Percentiles rank a stretch among this genome's conserved stretches.
phyloP scores from a whole-genome alignment of 768 basidiomycete genomes.

The Crepidotus variabilis region DNA sequence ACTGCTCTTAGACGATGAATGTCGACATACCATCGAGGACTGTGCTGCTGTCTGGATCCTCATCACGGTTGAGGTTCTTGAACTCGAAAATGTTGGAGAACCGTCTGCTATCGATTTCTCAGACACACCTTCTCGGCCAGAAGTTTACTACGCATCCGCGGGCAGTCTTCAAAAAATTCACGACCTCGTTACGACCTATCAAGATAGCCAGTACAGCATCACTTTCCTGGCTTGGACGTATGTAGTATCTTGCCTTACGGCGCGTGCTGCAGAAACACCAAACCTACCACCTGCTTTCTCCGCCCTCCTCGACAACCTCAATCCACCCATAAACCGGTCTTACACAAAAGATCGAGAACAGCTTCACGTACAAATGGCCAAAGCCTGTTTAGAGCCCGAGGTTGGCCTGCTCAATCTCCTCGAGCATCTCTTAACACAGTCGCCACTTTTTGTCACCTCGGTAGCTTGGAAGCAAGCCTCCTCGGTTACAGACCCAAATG shows the following conservation, averaged over 20 bases:
- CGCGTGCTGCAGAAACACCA: conserved; percentile 40
- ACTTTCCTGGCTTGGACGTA: conserved; percentile 84
- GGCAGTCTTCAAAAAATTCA: conserved; percentile 64
- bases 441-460: conserved; percentile 74
- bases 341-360: conserved; percentile 60
- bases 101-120: conserved; percentile 48
- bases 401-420: conserved; percentile 60
- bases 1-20: conserved; percentile 73
- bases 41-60: conserved; percentile 75
- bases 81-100: conserved; percentile 69
- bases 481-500: conserved; percentile 69
- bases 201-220: conserved; percentile 62
- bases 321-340: conserved; percentile 35
- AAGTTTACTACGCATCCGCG: conserved; percentile 60
- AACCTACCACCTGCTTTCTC: conserved; percentile 54
- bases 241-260: conserved; percentile 62
- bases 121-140: conserved; percentile 40
- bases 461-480: conserved; percentile 68
- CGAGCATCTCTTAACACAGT: conserved; percentile 55
- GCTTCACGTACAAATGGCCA: conserved; percentile 52
- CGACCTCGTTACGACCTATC: conserved; percentile 55
- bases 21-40: conserved; percentile 60
- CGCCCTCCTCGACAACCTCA: conserved; percentile 50
- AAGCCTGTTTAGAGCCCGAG: conserved; percentile 52
- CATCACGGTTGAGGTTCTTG: conserved; percentile 73